A percentile compares a stretch with the other conserved stretches of the same genome.
Conservation (phyloP, 495 filamentous ascomycete genomes). For the Penicillium pancosmium region DNA sequence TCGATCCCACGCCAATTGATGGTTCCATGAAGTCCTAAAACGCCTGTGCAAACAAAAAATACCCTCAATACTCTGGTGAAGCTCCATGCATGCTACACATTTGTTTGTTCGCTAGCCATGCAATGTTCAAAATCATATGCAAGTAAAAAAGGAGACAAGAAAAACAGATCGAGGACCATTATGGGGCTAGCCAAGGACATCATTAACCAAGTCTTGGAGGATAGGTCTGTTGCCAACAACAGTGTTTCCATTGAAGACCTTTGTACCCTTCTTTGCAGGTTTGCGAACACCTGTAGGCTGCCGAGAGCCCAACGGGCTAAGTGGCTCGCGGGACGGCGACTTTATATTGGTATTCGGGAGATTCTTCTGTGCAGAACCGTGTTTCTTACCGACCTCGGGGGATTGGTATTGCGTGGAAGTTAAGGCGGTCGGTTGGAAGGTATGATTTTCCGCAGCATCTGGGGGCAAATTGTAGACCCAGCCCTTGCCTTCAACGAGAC, state of each 20-base stretch:
- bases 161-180: background rate
- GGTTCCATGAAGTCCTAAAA: background rate
- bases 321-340: conserved; percentile 28
- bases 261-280: conserved; percentile 44
- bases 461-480: conserved; percentile 76
- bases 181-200: conserved; percentile 22
- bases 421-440: conserved; percentile 50
- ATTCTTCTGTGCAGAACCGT: conserved; percentile 10
- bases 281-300: conserved; percentile 29
- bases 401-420: conserved; percentile 24
- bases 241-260: conserved; percentile 36
- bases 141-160: background rate
- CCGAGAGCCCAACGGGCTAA: conserved; percentile 39
- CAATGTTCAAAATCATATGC: background rate
- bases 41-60: background rate
- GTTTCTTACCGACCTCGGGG: conserved; percentile 6
- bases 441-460: conserved; percentile 67
- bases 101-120: background rate
- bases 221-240: conserved; percentile 50
- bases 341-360: conserved; percentile 12
- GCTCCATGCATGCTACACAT: background rate
- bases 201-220: conserved; percentile 58
- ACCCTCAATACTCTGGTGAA: background rate
- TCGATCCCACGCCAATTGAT: no score
- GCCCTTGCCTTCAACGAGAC: conserved; percentile 67